Evolutionary conservation across 306 rosid species (phyloP), one percentile per base, ranked within the genome.

Genomic region (Oxytropis ochrocephala): DNA sequence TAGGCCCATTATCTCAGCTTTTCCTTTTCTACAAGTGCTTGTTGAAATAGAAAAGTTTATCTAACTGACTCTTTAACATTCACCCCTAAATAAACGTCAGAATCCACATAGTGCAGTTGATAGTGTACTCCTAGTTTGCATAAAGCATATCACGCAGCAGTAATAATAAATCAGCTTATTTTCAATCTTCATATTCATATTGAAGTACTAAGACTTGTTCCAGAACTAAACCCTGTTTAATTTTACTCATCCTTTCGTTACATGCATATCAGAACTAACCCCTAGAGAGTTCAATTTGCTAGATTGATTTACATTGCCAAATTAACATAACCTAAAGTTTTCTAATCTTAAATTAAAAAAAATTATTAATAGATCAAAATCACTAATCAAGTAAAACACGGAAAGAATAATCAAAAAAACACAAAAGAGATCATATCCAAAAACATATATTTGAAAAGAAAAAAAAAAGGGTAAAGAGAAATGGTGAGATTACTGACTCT

Each of bases 401-500:
- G 12, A 47, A 44, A 33, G 42, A 36, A 18, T 5, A 12, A 21
- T 21, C 27, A 21, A 21, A 2, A 11, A 6, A 14, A 14, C 4
- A 12, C 11, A 14, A 6, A 14, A 72, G 46, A n/a, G 3, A 9
- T 27, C 13, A 11, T 1, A 44, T 46, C 10, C 60, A 8, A 27
- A 0, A 30, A 32, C 4, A 32, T 8, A 43, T 14, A 70, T 43
- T 18, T 5, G 2, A 8, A 14, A 13, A 18, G 11, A 13, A 1
- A 12, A 19, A 9, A 13, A 8, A 21, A 9, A 5, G 11, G 1
- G 12, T 3, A 41, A 2, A 11, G n/a, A n/a, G n/a, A n/a, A n/a
- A n/a, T n/a, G 11, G 2, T 21, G 5, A 61, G 57, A 61, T 62
- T 27, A 16, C 64, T 52, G 81, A 92, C 95, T 17, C 83, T 86